Evolutionary conservation across 176 grass and related monocot species (phyloP).

Genomic region (Oryza glumipatula): DNA sequence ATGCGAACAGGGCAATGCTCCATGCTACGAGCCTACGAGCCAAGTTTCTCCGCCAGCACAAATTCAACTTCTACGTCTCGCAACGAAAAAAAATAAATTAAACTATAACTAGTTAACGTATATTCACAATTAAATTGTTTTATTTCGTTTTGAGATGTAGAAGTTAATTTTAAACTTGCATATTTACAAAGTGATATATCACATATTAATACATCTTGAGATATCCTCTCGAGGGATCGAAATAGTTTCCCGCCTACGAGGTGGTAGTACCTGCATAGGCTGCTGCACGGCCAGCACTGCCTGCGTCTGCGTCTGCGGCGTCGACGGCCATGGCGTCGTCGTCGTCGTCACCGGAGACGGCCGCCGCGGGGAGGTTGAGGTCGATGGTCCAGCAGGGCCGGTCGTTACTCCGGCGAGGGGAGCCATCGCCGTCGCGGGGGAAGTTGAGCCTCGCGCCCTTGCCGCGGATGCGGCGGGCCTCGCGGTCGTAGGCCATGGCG

Average conservation of each 20-base stretch:
- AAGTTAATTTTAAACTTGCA: too few species aligned
- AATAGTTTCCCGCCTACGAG: background rate
- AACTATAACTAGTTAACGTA: too few species aligned
- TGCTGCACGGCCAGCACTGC: background rate
- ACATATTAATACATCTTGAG: too few species aligned
- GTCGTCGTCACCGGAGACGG: background rate
- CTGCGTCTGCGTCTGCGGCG: background rate
- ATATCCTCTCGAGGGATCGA: too few species aligned
- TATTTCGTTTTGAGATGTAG: too few species aligned
- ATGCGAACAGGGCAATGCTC: too few species aligned
- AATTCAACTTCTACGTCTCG: too few species aligned
- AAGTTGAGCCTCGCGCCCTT: slow-evolving; percentile 76
- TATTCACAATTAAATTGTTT: too few species aligned
- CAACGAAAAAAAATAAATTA: too few species aligned
- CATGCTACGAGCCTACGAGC: too few species aligned
- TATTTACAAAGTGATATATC: too few species aligned
- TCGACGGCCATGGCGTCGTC: background rate
- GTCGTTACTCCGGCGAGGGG: background rate
- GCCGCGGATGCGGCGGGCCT: slow-evolving; percentile 63
- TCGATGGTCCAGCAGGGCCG: slow-evolving; percentile 11
- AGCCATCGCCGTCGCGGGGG: slow-evolving; percentile 34
- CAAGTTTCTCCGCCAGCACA: too few species aligned
- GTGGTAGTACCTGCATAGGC: background rate
- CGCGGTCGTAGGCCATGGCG: slow-evolving; percentile 68
- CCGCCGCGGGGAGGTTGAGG: slow-evolving; percentile 41